phyloP scores from a whole-genome alignment of 2,329 filamentous ascomycete genomes.

The Cytospora paraplurivora region DNA sequence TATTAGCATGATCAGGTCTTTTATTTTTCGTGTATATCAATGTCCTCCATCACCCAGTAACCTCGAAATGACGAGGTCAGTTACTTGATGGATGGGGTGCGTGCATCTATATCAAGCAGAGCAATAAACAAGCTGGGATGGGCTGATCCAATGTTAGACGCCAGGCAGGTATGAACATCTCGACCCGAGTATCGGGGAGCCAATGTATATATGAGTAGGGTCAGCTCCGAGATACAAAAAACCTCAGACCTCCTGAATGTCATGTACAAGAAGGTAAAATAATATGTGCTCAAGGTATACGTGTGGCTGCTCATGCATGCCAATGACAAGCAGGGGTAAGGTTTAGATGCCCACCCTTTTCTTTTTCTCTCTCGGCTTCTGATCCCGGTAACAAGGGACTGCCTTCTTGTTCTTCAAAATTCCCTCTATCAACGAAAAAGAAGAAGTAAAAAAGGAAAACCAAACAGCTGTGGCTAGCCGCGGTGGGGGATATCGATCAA shows the following conservation, averaged over 20 bases:
- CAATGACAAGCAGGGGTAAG: not conserved
- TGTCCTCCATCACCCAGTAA: no score
- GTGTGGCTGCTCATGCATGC: not conserved
- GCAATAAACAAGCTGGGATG: not conserved
- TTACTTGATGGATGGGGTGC: no score
- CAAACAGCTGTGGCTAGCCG: slow-evolving; percentile 4
- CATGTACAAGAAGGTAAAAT: not conserved
- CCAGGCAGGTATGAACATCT: not conserved
- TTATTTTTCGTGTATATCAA: no score
- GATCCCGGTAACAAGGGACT: no score
- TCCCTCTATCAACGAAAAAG: not conserved
- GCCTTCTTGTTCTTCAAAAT: no score
- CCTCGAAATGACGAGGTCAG: no score
- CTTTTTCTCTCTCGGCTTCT: no score
- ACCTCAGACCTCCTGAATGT: not conserved
- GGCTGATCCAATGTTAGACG: not conserved
- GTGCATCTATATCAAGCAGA: not conserved
- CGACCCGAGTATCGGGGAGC: not conserved
- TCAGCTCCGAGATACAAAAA: not conserved
- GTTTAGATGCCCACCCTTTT: not conserved
- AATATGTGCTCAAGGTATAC: not conserved
- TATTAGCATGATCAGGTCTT: no score
- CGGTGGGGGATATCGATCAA: slow-evolving; percentile 12
- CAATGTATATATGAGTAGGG: not conserved
- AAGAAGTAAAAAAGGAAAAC: not conserved